Evolutionary conservation across 306 rosid genomes (phyloP).

Genomic region (Quercus parvula): DNA sequence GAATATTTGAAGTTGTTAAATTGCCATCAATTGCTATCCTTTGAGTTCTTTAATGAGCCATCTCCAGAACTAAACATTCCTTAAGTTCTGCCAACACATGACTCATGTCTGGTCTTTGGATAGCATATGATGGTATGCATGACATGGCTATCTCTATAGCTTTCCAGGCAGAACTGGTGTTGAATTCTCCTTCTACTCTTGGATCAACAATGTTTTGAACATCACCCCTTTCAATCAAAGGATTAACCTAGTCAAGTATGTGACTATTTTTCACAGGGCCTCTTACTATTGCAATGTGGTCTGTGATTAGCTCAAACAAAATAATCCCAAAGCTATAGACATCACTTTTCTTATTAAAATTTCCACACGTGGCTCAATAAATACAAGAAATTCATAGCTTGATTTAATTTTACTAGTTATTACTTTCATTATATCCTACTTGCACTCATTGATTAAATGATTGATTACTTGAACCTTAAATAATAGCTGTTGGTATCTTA

Average conservation of each 20-base stretch:
- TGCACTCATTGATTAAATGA: too few relatives aligned
- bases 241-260: not conserved
- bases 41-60: not conserved
- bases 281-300: slow-evolving; percentile 4
- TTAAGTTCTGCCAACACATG: slow-evolving; percentile 18
- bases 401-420: too few relatives aligned
- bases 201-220: too few relatives aligned
- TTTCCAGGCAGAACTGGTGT: too few relatives aligned
- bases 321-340: slow-evolving; percentile 27
- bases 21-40: not conserved
- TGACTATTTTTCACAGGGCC: not conserved
- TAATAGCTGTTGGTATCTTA: too few relatives aligned
- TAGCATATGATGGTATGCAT: not conserved
- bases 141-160: too few relatives aligned
- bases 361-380: too few relatives aligned
- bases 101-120: slow-evolving; percentile 36
- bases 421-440: too few relatives aligned
- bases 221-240: too few relatives aligned
- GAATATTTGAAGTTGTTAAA: not conserved
- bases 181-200: too few relatives aligned
- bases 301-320: slow-evolving; percentile 23
- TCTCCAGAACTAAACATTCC: slow-evolving; percentile 23
- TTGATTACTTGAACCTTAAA: too few relatives aligned
- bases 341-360: not conserved
- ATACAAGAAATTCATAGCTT: too few relatives aligned